Conservation (phyloP, 345 rosid genomes). For the Corchorus capsularis region DNA sequence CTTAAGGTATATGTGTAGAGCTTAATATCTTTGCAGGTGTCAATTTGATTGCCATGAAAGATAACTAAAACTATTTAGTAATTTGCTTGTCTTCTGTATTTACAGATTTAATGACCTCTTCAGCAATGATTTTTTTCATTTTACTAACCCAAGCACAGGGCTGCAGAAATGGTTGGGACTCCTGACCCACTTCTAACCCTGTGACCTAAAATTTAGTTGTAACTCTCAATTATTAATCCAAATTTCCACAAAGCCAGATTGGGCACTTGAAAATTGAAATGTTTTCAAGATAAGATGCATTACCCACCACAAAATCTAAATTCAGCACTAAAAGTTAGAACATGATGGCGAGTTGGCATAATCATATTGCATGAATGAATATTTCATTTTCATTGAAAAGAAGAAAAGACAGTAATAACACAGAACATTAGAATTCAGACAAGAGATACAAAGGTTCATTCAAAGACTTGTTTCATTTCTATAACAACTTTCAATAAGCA, state of each 20-base stretch:
- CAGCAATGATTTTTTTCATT: no score
- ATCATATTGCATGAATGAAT: not conserved
- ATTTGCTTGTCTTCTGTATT: no score
- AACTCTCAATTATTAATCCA: not conserved
- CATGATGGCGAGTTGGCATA: not conserved
- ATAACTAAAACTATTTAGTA: no score
- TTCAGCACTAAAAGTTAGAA: not conserved
- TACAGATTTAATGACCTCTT: no score
- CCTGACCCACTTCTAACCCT: no score
- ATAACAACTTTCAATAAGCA: constrained; percentile 21
- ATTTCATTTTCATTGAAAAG: not conserved
- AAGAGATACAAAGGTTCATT: not conserved
- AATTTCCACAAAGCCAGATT: not conserved
- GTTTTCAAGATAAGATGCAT: not conserved
- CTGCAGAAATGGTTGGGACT: not conserved
- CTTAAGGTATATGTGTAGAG: no score
- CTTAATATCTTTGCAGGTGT: no score
- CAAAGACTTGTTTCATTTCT: not conserved
- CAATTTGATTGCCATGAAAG: no score
- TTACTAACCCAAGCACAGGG: not conserved
- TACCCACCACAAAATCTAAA: not conserved
- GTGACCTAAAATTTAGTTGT: not conserved
- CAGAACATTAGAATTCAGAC: not conserved
- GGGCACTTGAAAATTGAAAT: not conserved
- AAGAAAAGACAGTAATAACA: not conserved